These are phyloP conservation scores for Debaryomyces prosopidis DNA, from an alignment of 805 yeast species.

Conservation along the genomic window DNA sequence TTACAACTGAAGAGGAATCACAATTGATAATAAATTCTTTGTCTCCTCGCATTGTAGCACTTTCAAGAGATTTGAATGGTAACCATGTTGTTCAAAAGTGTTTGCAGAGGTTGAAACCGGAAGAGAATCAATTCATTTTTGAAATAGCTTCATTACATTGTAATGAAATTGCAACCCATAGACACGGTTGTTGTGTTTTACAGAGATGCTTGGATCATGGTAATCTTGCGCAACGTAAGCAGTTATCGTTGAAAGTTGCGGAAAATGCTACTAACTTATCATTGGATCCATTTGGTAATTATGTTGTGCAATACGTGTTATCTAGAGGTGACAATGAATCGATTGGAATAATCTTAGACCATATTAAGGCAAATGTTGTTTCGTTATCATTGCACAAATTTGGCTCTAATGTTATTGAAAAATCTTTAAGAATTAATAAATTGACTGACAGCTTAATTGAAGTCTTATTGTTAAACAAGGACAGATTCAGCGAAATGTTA, in stretches of 20 bases:
- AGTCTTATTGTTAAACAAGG: slow-evolving; percentile 38
- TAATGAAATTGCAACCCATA: slow-evolving; percentile 83
- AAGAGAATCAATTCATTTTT: slow-evolving; percentile 84
- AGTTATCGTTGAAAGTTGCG: slow-evolving; percentile 68
- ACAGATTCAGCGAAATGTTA: slow-evolving; percentile 42
- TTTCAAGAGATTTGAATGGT: slow-evolving; percentile 90
- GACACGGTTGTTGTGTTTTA: slow-evolving; percentile 96
- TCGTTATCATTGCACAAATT: slow-evolving; percentile 58
- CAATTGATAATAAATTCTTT: slow-evolving; percentile 59
- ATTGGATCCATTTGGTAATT: slow-evolving; percentile 94
- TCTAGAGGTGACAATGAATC: slow-evolving; percentile 45
- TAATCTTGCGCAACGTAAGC: slow-evolving; percentile 62
- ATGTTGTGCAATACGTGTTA: slow-evolving; percentile 91
- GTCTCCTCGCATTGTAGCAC: slow-evolving; percentile 68
- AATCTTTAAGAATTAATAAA: slow-evolving; percentile 48
- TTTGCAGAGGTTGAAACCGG: slow-evolving; percentile 64
- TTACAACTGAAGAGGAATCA: slow-evolving; percentile 71
- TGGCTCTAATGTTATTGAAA: slow-evolving; percentile 62
- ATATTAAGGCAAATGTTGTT: slow-evolving; percentile 36
- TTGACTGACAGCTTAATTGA: slow-evolving; percentile 47
- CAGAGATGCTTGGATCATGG: slow-evolving; percentile 96
- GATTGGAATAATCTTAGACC: slow-evolving; percentile 33
- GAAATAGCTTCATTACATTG: slow-evolving; percentile 78
- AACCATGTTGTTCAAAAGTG: slow-evolving; percentile 96
- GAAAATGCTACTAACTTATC: slow-evolving; percentile 67